These are phyloP conservation scores for Colletotrichum viniferum DNA, from an alignment of 2,329 filamentous ascomycete genomes.

Conservation along the genomic window DNA sequence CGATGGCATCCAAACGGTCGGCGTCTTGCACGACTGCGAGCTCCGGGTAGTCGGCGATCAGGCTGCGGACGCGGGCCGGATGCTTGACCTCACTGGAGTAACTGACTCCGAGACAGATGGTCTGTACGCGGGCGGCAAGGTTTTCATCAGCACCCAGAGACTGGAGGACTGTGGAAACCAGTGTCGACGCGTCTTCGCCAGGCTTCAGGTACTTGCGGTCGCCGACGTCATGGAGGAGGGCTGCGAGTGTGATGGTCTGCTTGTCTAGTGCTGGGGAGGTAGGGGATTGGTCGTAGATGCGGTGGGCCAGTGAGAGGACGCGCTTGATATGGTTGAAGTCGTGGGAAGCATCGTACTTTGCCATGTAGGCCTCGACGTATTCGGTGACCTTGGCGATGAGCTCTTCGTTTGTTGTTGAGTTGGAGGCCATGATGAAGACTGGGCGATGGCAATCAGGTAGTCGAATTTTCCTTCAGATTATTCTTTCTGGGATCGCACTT, in stretches of 20 bases:
- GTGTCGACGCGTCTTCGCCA: slow-evolving; percentile 59
- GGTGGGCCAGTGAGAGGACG: slow-evolving; percentile 74
- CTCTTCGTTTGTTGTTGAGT: slow-evolving; percentile 32
- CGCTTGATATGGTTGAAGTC: slow-evolving; percentile 85
- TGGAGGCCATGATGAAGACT: background rate
- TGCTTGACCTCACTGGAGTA: slow-evolving; percentile 76
- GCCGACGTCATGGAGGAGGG: slow-evolving; percentile 85
- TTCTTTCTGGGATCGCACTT: background rate
- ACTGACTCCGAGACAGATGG: slow-evolving; percentile 77
- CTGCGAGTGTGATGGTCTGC: slow-evolving; percentile 68
- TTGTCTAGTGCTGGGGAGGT: slow-evolving; percentile 43
- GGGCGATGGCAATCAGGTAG: background rate
- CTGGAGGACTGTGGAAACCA: slow-evolving; percentile 60
- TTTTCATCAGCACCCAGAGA: slow-evolving; percentile 58
- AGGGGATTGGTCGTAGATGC: slow-evolving; percentile 49
- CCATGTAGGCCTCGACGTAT: slow-evolving; percentile 75
- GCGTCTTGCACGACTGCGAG: slow-evolving; percentile 89
- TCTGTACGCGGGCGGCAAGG: slow-evolving; percentile 71
- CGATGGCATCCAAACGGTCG: slow-evolving; percentile 89
- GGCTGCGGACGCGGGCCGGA: slow-evolving; percentile 59
- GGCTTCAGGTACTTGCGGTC: slow-evolving; percentile 79
- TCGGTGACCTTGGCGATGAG: slow-evolving; percentile 61
- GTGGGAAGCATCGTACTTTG: slow-evolving; percentile 82
- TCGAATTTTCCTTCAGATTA: background rate
- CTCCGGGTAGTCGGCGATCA: slow-evolving; percentile 74